Percentiles rank a stretch among this genome's conserved stretches.
Evolutionary conservation across 305 asterid species (phyloP).

Genomic region (Solanum hybrid): DNA sequence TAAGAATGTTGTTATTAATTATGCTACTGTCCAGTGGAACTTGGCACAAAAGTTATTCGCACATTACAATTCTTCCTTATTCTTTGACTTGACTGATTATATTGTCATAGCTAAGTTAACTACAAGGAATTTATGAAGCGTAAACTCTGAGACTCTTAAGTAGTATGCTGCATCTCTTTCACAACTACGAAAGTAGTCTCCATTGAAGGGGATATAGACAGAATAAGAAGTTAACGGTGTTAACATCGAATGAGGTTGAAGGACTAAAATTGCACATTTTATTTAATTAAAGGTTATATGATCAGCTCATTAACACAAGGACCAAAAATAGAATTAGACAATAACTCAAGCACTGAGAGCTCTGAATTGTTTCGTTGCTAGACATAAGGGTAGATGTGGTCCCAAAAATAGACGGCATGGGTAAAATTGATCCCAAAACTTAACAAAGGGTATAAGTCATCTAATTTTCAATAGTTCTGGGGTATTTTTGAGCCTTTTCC

Average conservation of each 20-base stretch:
- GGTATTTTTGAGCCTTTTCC: background rate
- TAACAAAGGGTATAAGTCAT: background rate
- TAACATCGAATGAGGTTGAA: background rate
- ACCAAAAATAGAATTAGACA: background rate
- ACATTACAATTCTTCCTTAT: background rate
- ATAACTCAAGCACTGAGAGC: background rate
- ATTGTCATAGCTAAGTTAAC: background rate
- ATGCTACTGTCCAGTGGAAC: background rate
- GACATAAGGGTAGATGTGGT: background rate
- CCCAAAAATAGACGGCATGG: background rate
- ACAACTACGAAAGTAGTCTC: background rate
- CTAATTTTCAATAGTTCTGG: background rate
- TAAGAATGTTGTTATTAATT: background rate
- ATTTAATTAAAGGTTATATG: background rate
- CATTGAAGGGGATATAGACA: background rate
- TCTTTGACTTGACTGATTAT: background rate
- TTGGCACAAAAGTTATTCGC: background rate
- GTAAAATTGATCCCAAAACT: background rate
- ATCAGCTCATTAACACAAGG: background rate
- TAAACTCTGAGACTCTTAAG: background rate
- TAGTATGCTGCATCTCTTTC: background rate
- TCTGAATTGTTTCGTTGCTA: background rate
- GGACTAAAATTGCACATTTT: background rate
- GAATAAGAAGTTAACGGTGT: background rate
- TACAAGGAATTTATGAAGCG: background rate